These are phyloP conservation scores for Lentinula aciculospora DNA, from an alignment of 768 basidiomycete species.

Conservation along the genomic window DNA sequence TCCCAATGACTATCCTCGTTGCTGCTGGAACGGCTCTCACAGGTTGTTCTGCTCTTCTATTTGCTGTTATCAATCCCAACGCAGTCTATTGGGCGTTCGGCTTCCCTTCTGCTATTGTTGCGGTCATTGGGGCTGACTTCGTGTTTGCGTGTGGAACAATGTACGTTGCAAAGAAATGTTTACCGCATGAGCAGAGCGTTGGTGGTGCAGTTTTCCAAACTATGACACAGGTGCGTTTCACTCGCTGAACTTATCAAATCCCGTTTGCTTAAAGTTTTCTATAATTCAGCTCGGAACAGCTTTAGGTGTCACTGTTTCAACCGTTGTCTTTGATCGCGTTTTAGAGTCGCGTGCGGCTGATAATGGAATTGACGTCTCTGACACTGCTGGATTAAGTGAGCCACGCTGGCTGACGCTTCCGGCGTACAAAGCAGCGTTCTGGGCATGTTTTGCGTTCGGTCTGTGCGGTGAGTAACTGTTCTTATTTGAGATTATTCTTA, in stretches of 20 bases:
- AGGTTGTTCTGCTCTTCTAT: slow-evolving; percentile 50
- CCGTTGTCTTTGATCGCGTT: slow-evolving; percentile 64
- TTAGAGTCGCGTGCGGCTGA: slow-evolving; percentile 23
- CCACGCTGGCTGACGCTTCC: slow-evolving; percentile 32
- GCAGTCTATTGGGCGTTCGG: slow-evolving; percentile 70
- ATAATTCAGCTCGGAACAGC: slow-evolving; percentile 53
- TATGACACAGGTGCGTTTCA: slow-evolving; percentile 45
- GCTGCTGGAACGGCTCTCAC: slow-evolving; percentile 64
- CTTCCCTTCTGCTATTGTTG: slow-evolving; percentile 60
- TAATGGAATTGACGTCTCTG: slow-evolving; percentile 23
- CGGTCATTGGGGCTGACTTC: slow-evolving; percentile 76
- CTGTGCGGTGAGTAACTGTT: slow-evolving; percentile 36
- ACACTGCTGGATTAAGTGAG: slow-evolving; percentile 21
- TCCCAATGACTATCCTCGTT: slow-evolving; percentile 53
- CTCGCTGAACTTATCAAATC: neutral
- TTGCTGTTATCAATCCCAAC: slow-evolving; percentile 57
- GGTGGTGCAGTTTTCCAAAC: slow-evolving; percentile 77
- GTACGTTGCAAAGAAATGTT: slow-evolving; percentile 63
- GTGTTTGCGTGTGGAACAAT: slow-evolving; percentile 69
- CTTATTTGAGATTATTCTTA: neutral
- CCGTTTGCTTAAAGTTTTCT: neutral
- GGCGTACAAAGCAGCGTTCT: slow-evolving; percentile 61
- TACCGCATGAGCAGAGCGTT: slow-evolving; percentile 69
- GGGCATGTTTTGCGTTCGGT: slow-evolving; percentile 59
- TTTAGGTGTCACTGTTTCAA: slow-evolving; percentile 65